Conservation (phyloP, 108 stramenopile genomes). For the Mayamaea pseudoterrestris region DNA sequence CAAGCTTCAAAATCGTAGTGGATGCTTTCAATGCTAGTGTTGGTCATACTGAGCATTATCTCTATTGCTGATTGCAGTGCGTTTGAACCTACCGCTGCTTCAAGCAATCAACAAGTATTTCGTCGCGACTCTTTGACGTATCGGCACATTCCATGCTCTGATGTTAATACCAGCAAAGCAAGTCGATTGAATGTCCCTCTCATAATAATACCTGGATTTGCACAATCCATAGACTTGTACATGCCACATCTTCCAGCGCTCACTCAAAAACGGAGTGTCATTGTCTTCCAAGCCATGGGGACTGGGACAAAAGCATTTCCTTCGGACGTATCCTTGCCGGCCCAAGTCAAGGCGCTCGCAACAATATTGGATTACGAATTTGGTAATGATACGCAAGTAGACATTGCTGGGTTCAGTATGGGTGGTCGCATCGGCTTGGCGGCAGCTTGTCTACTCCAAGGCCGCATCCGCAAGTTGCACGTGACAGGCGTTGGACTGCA, state of each 20-base stretch:
- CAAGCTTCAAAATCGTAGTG: too few species aligned
- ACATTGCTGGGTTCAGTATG: slow-evolving; percentile 50
- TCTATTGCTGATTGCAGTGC: too few species aligned
- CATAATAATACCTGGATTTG: not conserved
- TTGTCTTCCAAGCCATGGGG: not conserved
- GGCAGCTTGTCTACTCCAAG: slow-evolving; percentile 15
- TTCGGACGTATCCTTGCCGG: not conserved
- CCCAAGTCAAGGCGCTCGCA: not conserved
- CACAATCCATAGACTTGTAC: not conserved
- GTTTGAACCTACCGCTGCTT: too few species aligned
- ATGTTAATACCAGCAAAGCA: too few species aligned
- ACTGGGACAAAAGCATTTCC: too few species aligned
- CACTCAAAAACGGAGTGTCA: not conserved
- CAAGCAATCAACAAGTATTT: too few species aligned
- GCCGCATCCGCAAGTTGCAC: slow-evolving; percentile 34
- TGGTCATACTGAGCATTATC: too few species aligned
- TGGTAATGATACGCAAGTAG: slow-evolving; percentile 7
- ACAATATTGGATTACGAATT: not conserved
- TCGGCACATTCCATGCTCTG: too few species aligned
- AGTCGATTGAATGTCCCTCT: too few species aligned
- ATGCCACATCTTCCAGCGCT: not conserved
- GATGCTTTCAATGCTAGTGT: too few species aligned
- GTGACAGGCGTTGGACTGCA: slow-evolving; percentile 45
- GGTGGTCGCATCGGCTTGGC: slow-evolving; percentile 58
- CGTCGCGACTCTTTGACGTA: too few species aligned